Conservation (phyloP, 2,329 filamentous ascomycete genomes). For the Fusarium sp. region DNA sequence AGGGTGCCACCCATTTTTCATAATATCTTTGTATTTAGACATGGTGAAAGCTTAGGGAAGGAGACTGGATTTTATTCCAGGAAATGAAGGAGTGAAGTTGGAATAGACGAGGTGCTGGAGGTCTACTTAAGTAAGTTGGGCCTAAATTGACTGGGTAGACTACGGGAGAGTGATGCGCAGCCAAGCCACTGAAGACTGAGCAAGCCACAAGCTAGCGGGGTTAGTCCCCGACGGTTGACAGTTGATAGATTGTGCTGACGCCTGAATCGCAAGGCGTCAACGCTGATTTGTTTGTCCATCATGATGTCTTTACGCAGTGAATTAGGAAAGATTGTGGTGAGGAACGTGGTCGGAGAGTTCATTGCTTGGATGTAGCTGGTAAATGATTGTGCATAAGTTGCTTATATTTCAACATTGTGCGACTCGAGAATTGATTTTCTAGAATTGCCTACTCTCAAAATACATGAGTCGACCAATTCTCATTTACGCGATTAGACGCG, state of each 20-base stretch:
- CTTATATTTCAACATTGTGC: not conserved
- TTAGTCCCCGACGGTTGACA: constrained; percentile 5
- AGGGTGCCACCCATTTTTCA: constrained; percentile 65
- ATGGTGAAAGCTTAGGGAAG: constrained; percentile 44
- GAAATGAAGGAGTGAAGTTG: constrained; percentile 4
- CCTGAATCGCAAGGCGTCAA: constrained; percentile 19
- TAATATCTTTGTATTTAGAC: constrained; percentile 60
- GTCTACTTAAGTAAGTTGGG: constrained; percentile 22
- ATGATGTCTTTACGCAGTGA: not conserved
- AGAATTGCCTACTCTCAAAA: not conserved
- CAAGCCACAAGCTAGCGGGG: constrained; percentile 37
- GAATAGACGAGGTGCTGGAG: constrained; percentile 9
- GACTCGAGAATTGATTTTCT: not conserved
- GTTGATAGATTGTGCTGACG: constrained; percentile 8
- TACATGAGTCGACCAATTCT: constrained; percentile 10
- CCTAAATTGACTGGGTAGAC: constrained; percentile 9
- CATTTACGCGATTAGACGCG: constrained; percentile 38
- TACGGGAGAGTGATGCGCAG: constrained; percentile 34
- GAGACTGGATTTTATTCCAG: not conserved
- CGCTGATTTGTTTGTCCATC: not conserved
- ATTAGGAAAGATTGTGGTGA: not conserved
- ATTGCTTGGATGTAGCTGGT: not conserved
- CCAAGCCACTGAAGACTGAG: constrained; percentile 26
- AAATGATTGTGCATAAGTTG: not conserved
- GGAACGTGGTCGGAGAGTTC: not conserved